Evolutionary conservation across 2,329 filamentous ascomycete genomes (phyloP), one percentile per base, ranked within the genome.

Genomic region (Talaromyces sp.): DNA sequence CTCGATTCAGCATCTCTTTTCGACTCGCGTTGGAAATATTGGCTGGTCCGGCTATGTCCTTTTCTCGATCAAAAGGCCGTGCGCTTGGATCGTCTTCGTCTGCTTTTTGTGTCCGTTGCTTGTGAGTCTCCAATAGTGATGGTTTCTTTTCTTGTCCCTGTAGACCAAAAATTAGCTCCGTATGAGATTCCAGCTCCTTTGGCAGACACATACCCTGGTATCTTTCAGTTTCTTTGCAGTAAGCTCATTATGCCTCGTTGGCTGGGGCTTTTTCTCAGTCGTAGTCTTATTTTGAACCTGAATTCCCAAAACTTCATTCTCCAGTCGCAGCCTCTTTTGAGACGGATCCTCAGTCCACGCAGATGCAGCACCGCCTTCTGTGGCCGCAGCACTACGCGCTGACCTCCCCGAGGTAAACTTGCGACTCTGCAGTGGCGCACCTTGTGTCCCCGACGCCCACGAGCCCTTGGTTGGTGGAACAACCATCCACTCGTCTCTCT

Each of bases 301-400:
- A 1, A 92, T 85, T 0, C 92, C 92, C 64, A 96, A 83, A 14
- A 96, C 89, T 55, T 93, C 87, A 71, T 96, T 87, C 67, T 89
- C 87, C 29, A 96, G 77, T 54, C 91, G 83, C 74, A 88, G 87
- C 58, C 89, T 84, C 75, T 96, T 96, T 75, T 96, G 84, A 70
- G 93, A 90, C 0, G 90, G 89, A 9, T 91, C 96, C 75, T 97
- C 93, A 0, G 91, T 95, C 93, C 93, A 97, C 56, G 92, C 86
- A 31, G 85, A 86, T 66, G 72, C 73, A 17, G 67, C 73, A 41
- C 73, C 72, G 38, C 73, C 72, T 9, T 73, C 74, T n/a, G 71
- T 72, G 4, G 75, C 74, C 26, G 66, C 64, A 4, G 75, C 68
- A 9, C 75, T 78, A 63, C 79, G 80, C 1, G 84, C 79, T 6